Conservation (phyloP, 192 early-diverging fungal species). For the Linnemannia zychae region DNA sequence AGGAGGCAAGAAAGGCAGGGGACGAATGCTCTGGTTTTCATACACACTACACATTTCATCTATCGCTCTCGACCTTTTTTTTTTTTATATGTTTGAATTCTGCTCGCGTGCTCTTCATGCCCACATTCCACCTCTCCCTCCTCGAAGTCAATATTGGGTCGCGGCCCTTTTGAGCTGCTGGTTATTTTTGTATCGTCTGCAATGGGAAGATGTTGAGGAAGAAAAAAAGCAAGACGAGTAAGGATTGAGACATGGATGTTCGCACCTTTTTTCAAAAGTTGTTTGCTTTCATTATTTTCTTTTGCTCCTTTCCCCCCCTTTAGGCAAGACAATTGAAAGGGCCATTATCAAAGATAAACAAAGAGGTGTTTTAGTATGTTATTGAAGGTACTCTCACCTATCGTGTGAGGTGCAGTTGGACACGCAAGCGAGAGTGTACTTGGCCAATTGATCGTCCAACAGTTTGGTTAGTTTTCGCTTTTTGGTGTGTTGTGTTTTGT, state of each 20-base stretch:
- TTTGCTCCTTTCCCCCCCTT: neutral
- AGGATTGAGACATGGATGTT: neutral
- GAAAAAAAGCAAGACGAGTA: neutral
- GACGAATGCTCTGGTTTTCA: neutral
- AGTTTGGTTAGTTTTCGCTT: neutral
- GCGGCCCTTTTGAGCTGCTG: neutral
- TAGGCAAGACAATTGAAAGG: neutral
- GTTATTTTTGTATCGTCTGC: neutral
- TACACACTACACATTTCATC: neutral
- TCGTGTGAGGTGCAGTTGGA: neutral
- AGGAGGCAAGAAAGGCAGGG: neutral
- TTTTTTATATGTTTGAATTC: too few relatives aligned
- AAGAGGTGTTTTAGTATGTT: neutral
- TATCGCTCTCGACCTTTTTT: neutral
- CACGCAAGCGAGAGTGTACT: neutral
- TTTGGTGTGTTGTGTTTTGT: conserved; percentile 1
- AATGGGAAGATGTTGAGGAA: neutral
- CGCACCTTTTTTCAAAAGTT: neutral
- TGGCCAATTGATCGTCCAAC: conserved; percentile 3
- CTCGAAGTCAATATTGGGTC: neutral
- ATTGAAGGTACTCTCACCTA: neutral
- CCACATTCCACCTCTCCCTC: conserved; percentile 15
- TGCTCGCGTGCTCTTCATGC: conserved; percentile 16
- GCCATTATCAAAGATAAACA: neutral
- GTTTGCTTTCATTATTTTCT: neutral